Evolutionary conservation across 2,329 filamentous ascomycete species (phyloP), one percentile per base, ranked within the genome.

Genomic region (Zelopaecilomyces penicillatus): DNA sequence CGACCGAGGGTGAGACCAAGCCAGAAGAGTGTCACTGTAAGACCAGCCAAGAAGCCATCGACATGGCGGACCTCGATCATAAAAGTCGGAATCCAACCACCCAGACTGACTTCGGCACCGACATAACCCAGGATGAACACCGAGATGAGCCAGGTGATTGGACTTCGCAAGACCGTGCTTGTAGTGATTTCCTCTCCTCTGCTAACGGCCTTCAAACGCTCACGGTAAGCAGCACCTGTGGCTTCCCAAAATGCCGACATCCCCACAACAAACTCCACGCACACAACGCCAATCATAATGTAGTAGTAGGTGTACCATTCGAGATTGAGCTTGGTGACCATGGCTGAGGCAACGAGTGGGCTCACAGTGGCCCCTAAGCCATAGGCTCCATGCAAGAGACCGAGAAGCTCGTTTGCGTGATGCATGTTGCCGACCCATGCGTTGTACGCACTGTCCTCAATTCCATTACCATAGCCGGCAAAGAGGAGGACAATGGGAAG

Each of bases 11-110:
- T 90, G 50, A 94, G 73, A 0, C 87, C 88, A 37, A 87, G 74
- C 88, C 88, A 95, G 65, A 91, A 94, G 0, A 86, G 82, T 0
- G 86, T 91, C 0, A 81, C 82, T 0, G 79, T 80, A 66, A 93
- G 78, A 3, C 87, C 87, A 31, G 83, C 82, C 2, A 80, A 73
- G 56, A 93, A 91, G 0, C 79, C 68, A 27, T 70, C 74, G 4
- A 82, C 86, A 33, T 82, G 63, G 10, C 89, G 77, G 27, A 89
- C 81, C 19, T 76, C 70, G n/a, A 90, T 79, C 86, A 95, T 94
- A 60, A 95, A 94, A 1, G 82, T 83, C 40, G 87, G 82, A 50
- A 94, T 83, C 87, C 87, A 93, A 11, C 87, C 67, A 7, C 83
- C 83, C 3, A 89, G 68, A 1, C 78, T 80, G 48, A 88, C 83